These are phyloP conservation scores for Pseudogymnoascus sp. DNA, from an alignment of 2,329 filamentous ascomycete species.

Conservation along the genomic window DNA sequence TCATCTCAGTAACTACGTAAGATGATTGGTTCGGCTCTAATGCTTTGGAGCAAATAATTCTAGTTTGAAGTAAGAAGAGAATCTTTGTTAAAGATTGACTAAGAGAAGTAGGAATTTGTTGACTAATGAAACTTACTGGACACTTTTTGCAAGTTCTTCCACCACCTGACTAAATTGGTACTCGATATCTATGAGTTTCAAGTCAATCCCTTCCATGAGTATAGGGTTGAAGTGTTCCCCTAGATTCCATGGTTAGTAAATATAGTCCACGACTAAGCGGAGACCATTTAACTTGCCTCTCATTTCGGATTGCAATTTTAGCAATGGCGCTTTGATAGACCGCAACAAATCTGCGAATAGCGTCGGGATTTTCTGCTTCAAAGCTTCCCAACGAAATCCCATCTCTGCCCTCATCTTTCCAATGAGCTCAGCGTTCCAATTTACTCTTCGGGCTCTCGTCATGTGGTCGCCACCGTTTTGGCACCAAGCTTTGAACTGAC, in stretches of 20 bases:
- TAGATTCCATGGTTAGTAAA: slow-evolving; percentile 9
- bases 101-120: not conserved
- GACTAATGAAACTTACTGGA: slow-evolving; percentile 16
- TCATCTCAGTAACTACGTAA: slow-evolving; percentile 17
- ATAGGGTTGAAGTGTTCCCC: slow-evolving; percentile 11
- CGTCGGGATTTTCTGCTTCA: slow-evolving; percentile 25
- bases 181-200: slow-evolving; percentile 15
- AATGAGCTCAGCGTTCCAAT: slow-evolving; percentile 31
- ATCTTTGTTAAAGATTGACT: not conserved
- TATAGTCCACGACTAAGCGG: not conserved
- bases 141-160: slow-evolving; percentile 13
- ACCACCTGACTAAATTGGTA: slow-evolving; percentile 15
- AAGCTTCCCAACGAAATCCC: slow-evolving; percentile 23
- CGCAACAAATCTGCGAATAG: slow-evolving; percentile 16
- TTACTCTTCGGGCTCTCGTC: slow-evolving; percentile 11
- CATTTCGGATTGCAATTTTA: slow-evolving; percentile 12
- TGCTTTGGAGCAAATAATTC: slow-evolving; percentile 14
- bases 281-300: slow-evolving; percentile 13
- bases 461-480: slow-evolving; percentile 24
- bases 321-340: slow-evolving; percentile 12
- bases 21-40: slow-evolving; percentile 18
- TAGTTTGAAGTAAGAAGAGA: slow-evolving; percentile 10
- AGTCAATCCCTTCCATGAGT: slow-evolving; percentile 13
- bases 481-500: slow-evolving; percentile 30
- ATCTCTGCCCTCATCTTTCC: slow-evolving; percentile 30